Evolutionary conservation across 208 protist genomes (phyloP), one percentile per base, ranked within the genome.

Genomic region (Trypanosoma theileri): DNA sequence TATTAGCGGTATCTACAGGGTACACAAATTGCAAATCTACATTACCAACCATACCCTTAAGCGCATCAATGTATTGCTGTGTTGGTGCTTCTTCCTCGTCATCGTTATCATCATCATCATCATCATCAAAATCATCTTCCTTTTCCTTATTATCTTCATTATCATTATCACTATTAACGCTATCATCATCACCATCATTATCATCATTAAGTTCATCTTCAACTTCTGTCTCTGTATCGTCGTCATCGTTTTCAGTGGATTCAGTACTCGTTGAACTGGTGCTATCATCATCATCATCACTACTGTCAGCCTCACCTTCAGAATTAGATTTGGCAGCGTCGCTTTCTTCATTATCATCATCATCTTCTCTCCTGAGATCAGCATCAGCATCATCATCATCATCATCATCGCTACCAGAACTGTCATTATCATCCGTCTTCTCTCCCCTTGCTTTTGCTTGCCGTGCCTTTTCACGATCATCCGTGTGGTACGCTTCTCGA

Each of bases 21-120:
- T 96, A 96, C 40, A 71, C 63, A 69, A 93, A 88, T 48, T 91
- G 79, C 10, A 96, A 75, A 73, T 96, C 91, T 46, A 91, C 85
- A 59, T 86, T 81, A 22, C 88, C 88, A 50, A 94, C 77, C 88
- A 96, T 92, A 8, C 82, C 85, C 53, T 92, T 93, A 6, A 96
- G 66, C 0, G 85, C 84, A 11, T 91, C 78, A 53, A 96, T 82
- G 76, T 92, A 96, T 68, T 94, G 75, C 75, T 93, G 81, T 52
- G 91, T 96, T 26, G 91, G 84, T 26, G 81, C 65, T 73, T 95
- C 90, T 48, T 93, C 90, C 24, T 89, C 85, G 22, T 86, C 82
- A 17, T 80, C 69, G 6, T 73, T 69, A 48, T 44, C 52, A 26
- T 56, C 52, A 41, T 67, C 70, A 21, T 28, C 46, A 35, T 71